phyloP scores from a whole-genome alignment of 2,329 filamentous ascomycete species.

The Neophaeococcomyces aloes region DNA sequence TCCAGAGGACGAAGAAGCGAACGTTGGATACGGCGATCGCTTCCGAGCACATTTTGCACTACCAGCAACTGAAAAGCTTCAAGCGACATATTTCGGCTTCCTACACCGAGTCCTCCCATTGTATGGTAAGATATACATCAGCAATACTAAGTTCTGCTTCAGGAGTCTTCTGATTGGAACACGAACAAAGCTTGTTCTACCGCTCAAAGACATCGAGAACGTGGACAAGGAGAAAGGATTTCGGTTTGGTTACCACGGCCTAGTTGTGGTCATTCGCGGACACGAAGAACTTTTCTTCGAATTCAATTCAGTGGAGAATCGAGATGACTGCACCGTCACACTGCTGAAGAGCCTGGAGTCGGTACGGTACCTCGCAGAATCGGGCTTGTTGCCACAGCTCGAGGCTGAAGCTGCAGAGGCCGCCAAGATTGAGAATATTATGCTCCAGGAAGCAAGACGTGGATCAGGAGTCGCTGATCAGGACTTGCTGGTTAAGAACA shows the following conservation, averaged over 20 bases:
- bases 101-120: constrained; percentile 81
- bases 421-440: constrained; percentile 65
- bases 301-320: constrained; percentile 63
- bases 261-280: constrained; percentile 85
- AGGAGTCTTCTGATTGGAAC: constrained; percentile 81
- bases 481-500: constrained; percentile 19
- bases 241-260: constrained; percentile 76
- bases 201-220: constrained; percentile 83
- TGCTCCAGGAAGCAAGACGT: constrained; percentile 62
- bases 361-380: constrained; percentile 58
- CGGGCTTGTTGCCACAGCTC: constrained; percentile 55
- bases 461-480: constrained; percentile 26
- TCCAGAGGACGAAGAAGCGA: constrained; percentile 46
- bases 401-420: constrained; percentile 61
- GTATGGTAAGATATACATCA: constrained; percentile 94
- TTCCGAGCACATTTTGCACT: constrained; percentile 86
- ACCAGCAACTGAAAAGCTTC: constrained; percentile 69
- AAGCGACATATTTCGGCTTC: constrained; percentile 85
- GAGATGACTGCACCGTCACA: constrained; percentile 82
- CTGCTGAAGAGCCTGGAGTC: constrained; percentile 67
- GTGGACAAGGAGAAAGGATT: constrained; percentile 93
- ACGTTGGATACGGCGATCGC: constrained; percentile 48
- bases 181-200: constrained; percentile 82
- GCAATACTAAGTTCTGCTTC: constrained; percentile 80
- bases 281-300: constrained; percentile 97